A percentile compares a stretch with the other conserved stretches of the same genome.
These are phyloP conservation scores for Musa troglodytarum DNA, from an alignment of 176 grass and related monocot species.

Conservation along the genomic window DNA sequence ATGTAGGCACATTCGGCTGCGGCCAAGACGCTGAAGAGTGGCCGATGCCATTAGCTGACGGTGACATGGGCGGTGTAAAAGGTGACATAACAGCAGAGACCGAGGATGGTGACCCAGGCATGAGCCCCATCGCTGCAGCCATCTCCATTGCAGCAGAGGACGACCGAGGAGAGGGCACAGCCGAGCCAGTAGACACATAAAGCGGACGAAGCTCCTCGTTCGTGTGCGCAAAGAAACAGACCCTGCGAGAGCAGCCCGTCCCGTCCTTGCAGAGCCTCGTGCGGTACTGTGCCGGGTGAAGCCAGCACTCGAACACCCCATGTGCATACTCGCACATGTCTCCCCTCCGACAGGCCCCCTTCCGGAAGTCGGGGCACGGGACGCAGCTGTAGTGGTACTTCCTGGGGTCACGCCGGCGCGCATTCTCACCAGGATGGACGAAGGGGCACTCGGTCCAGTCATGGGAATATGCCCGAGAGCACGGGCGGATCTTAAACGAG, in stretches of 20 bases:
- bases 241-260: slow-evolving; percentile 51
- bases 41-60: neutral
- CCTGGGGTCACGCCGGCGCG: slow-evolving; percentile 64
- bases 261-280: slow-evolving; percentile 86
- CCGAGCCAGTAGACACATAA: slow-evolving; percentile 42
- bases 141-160: slow-evolving; percentile 51
- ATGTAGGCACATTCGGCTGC: slow-evolving; percentile 20
- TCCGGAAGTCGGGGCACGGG: slow-evolving; percentile 77
- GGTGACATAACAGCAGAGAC: slow-evolving; percentile 24
- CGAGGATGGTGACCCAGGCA: slow-evolving; percentile 57
- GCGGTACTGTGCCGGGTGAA: slow-evolving; percentile 83
- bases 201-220: slow-evolving; percentile 74
- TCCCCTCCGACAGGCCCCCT: slow-evolving; percentile 50
- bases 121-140: slow-evolving; percentile 52
- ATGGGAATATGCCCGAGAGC: slow-evolving; percentile 77
- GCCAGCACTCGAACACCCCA: slow-evolving; percentile 92
- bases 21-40: slow-evolving; percentile 24
- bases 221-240: slow-evolving; percentile 85
- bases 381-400: slow-evolving; percentile 77
- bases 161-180: slow-evolving; percentile 57
- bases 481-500: slow-evolving; percentile 72
- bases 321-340: slow-evolving; percentile 85
- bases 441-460: slow-evolving; percentile 97
- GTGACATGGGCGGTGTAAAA: slow-evolving; percentile 29
- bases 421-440: slow-evolving; percentile 78